A percentile compares a stretch with the other conserved stretches of the same genome.
These are phyloP conservation scores for Dacryopinax spathularia DNA, from an alignment of 768 basidiomycete genomes.

Conservation along the genomic window DNA sequence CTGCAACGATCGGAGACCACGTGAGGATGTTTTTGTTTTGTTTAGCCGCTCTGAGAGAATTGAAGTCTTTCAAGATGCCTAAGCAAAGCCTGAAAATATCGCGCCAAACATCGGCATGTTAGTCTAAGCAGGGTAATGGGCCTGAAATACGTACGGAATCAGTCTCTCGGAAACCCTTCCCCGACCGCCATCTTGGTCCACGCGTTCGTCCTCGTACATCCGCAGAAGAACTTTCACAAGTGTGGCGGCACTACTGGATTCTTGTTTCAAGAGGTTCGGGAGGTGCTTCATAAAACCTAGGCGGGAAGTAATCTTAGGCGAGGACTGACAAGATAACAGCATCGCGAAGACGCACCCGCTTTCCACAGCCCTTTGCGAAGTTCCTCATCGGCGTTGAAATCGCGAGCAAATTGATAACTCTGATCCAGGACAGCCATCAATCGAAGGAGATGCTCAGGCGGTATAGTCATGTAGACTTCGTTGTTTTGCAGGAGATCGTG, in stretches of 20 bases:
- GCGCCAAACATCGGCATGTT: neutral
- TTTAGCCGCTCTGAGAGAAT: conserved; percentile 72
- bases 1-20: conserved; percentile 98
- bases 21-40: conserved; percentile 91
- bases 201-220: conserved; percentile 88
- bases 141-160: conserved; percentile 39
- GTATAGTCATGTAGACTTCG: conserved; percentile 83
- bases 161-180: conserved; percentile 61
- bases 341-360: conserved; percentile 60
- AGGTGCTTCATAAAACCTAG: conserved; percentile 98
- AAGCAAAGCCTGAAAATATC: conserved; percentile 51
- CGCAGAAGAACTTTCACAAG: conserved; percentile 79
- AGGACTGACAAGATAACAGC: neutral
- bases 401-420: conserved; percentile 91
- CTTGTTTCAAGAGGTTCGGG: conserved; percentile 93
- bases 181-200: conserved; percentile 45
- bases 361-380: conserved; percentile 94
- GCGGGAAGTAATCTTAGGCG: neutral
- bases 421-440: conserved; percentile 94
- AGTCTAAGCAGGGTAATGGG: conserved; percentile 19
- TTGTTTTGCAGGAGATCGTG: conserved; percentile 88
- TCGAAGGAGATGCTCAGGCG: conserved; percentile 80
- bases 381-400: conserved; percentile 97
- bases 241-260: conserved; percentile 91
- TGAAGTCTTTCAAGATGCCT: conserved; percentile 82